phyloP scores from a whole-genome alignment of 345 rosid genomes.

The Gossypioides kirkii region DNA sequence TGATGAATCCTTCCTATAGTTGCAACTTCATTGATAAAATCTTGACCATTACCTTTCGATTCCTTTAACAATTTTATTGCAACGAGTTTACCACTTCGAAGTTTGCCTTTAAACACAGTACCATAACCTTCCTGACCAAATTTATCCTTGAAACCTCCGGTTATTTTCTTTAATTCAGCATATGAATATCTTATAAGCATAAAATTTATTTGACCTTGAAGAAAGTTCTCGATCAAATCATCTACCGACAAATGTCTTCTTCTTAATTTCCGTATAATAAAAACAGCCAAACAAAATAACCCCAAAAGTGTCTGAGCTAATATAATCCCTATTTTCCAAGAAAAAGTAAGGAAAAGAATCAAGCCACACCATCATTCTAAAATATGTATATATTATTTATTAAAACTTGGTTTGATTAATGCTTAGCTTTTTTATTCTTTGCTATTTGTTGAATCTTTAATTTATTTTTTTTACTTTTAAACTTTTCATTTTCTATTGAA shows the following conservation, averaged over 20 bases:
- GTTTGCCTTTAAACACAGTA: conserved; percentile 2
- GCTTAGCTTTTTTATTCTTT: no score
- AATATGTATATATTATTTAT: no score
- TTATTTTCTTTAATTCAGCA: conserved; percentile 7
- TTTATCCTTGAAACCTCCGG: neutral
- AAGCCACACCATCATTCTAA: no score
- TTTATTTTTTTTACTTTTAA: no score
- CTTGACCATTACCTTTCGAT: neutral
- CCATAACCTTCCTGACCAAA: conserved; percentile 2
- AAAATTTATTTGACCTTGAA: neutral
- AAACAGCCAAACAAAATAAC: neutral
- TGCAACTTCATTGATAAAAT: conserved; percentile 9
- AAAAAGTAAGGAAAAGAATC: neutral
- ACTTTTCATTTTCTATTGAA: neutral
- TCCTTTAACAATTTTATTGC: neutral
- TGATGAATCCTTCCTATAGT: conserved; percentile 32
- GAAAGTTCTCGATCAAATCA: neutral
- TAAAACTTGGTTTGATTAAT: no score
- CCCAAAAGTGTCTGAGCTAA: neutral
- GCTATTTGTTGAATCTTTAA: no score
- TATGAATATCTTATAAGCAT: conserved; percentile 15
- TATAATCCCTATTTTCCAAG: neutral
- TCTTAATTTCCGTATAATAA: no score
- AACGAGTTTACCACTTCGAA: neutral
- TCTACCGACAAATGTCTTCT: neutral